These are phyloP conservation scores for Hyaloscypha finlandica DNA, from an alignment of 495 filamentous ascomycete species.

Conservation along the genomic window DNA sequence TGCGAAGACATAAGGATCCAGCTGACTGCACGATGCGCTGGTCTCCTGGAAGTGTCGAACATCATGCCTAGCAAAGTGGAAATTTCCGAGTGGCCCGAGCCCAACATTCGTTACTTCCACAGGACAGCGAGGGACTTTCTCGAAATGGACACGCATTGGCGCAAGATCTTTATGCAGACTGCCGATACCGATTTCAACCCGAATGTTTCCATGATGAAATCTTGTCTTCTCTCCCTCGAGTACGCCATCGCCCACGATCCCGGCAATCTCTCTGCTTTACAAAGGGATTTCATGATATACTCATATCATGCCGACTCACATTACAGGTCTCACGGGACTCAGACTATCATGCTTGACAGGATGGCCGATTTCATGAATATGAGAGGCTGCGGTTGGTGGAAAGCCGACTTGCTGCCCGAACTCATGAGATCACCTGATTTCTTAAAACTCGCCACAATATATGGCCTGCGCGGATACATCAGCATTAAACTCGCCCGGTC, in stretches of 20 bases:
- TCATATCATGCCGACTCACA: neutral
- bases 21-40: slow-evolving; percentile 19
- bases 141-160: neutral
- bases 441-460: neutral
- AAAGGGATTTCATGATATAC: neutral
- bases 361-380: too few relatives aligned
- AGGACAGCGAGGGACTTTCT: slow-evolving; percentile 23
- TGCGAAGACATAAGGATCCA: slow-evolving; percentile 7
- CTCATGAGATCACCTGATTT: too few relatives aligned
- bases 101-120: slow-evolving; percentile 12
- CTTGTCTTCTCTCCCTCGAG: neutral
- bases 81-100: neutral
- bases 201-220: slow-evolving; percentile 14
- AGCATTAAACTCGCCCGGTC: neutral
- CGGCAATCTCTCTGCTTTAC: neutral
- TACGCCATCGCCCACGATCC: too few relatives aligned
- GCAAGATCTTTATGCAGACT: neutral
- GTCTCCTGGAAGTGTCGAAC: slow-evolving; percentile 14
- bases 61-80: neutral
- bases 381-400: too few relatives aligned
- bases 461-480: neutral
- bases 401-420: too few relatives aligned
- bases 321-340: neutral
- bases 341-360: neutral
- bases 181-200: slow-evolving; percentile 10